These are phyloP conservation scores for Leishmania turanica DNA, from an alignment of 208 protist genomes.

Conservation along the genomic window DNA sequence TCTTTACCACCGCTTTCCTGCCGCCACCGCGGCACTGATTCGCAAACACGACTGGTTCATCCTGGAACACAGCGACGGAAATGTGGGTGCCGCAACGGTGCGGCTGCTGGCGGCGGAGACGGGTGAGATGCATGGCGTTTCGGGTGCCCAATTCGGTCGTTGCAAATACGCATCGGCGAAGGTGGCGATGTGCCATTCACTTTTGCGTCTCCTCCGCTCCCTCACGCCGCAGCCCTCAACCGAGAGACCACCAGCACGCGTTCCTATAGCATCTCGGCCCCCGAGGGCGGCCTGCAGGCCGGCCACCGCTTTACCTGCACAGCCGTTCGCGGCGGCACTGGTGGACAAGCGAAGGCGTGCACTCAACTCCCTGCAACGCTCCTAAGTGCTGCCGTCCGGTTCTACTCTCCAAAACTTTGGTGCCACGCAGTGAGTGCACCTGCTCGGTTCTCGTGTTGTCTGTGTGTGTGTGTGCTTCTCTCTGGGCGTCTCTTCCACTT, in stretches of 20 bases:
- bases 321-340: neutral
- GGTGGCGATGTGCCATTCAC: constrained; percentile 40
- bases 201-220: constrained; percentile 30
- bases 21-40: constrained; percentile 31
- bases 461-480: neutral
- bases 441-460: neutral
- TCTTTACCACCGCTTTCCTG: constrained; percentile 36
- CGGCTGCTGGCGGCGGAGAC: constrained; percentile 32
- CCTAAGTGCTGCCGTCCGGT: neutral
- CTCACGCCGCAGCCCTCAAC: neutral
- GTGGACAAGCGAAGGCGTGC: constrained; percentile 11
- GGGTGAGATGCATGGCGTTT: constrained; percentile 18
- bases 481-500: neutral
- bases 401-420: neutral
- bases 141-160: constrained; percentile 35
- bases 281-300: neutral
- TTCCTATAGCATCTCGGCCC: neutral
- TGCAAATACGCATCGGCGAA: constrained; percentile 45
- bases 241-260: neutral
- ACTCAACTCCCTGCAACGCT: constrained; percentile 14
- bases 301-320: neutral
- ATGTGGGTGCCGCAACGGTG: constrained; percentile 29
- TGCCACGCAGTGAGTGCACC: neutral
- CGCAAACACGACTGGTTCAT: constrained; percentile 51
- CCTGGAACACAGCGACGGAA: constrained; percentile 38